Percentiles rank a stretch among this genome's conserved stretches.
Conservation (phyloP, 1,139 yeast species). For the Magnusiomyces tetraspermus region DNA sequence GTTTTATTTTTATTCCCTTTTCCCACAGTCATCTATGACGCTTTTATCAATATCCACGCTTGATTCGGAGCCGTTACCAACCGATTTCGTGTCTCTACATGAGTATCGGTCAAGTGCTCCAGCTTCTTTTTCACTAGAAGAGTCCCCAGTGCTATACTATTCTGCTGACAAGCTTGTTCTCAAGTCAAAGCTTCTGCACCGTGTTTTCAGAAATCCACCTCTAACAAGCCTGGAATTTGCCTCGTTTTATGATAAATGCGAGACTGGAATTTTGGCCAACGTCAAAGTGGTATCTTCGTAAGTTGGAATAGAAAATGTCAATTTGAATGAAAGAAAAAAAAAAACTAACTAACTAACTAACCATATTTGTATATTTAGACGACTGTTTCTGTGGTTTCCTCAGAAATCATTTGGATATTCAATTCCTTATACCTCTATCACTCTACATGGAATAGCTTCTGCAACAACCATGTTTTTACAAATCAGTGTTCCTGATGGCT, state of each 20-base stretch:
- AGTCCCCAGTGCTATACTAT: neutral
- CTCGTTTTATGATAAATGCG: neutral
- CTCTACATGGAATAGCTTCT: constrained; percentile 1
- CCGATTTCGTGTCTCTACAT: constrained; percentile 1
- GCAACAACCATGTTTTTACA: neutral
- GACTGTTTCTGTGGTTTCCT: constrained; percentile 3
- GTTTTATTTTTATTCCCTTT: no score
- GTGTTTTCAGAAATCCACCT: neutral
- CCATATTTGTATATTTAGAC: neutral
- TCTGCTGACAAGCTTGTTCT: neutral
- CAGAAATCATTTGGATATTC: neutral
- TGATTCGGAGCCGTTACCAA: neutral
- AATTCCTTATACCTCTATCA: constrained; percentile 1
- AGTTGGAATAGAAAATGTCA: no score
- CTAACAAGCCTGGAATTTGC: neutral
- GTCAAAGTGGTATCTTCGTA: neutral
- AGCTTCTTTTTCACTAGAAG: constrained; percentile 2
- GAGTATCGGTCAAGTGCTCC: constrained; percentile 2
- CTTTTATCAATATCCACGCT: neutral
- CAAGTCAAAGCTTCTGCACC: neutral
- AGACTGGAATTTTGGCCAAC: neutral
- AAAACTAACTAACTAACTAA: no score
- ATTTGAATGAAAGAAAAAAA: no score
- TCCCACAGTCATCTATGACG: neutral
- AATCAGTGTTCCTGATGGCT: neutral